Conservation (phyloP, 495 filamentous ascomycete genomes). For the Aspergillus bridgeri region DNA sequence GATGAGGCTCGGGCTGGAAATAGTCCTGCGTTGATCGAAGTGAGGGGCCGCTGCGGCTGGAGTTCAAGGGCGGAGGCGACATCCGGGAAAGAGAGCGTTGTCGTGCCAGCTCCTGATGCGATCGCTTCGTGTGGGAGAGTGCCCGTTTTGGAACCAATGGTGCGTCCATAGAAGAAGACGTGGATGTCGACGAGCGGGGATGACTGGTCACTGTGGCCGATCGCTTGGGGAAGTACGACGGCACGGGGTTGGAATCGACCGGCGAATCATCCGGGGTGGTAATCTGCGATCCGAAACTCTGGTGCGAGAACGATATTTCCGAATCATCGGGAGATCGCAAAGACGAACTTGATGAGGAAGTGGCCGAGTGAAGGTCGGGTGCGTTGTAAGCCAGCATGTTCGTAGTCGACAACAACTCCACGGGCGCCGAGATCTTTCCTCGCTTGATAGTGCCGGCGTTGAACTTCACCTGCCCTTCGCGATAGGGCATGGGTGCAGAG, state of each 20-base stretch:
- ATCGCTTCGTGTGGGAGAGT: slow-evolving; percentile 79
- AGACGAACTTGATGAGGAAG: slow-evolving; percentile 54
- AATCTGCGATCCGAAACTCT: slow-evolving; percentile 53
- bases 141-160: slow-evolving; percentile 72
- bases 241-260: slow-evolving; percentile 69
- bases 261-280: slow-evolving; percentile 75
- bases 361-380: slow-evolving; percentile 65
- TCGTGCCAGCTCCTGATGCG: slow-evolving; percentile 62
- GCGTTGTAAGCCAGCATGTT: slow-evolving; percentile 95
- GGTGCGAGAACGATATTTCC: slow-evolving; percentile 56
- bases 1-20: slow-evolving; percentile 45
- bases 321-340: slow-evolving; percentile 58
- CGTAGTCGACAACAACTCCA: slow-evolving; percentile 87
- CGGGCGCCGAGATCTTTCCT: slow-evolving; percentile 77
- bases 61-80: slow-evolving; percentile 38
- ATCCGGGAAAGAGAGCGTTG: slow-evolving; percentile 60
- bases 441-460: slow-evolving; percentile 48
- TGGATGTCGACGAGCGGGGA: slow-evolving; percentile 41
- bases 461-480: slow-evolving; percentile 46
- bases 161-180: slow-evolving; percentile 47
- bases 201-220: slow-evolving; percentile 41
- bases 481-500: slow-evolving; percentile 47
- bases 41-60: slow-evolving; percentile 32
- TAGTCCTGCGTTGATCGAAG: slow-evolving; percentile 41
- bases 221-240: slow-evolving; percentile 68